A percentile compares a stretch with the other conserved stretches of the same genome.
Conservation (phyloP, 805 yeast species). For the Kuraishia piskuri region DNA sequence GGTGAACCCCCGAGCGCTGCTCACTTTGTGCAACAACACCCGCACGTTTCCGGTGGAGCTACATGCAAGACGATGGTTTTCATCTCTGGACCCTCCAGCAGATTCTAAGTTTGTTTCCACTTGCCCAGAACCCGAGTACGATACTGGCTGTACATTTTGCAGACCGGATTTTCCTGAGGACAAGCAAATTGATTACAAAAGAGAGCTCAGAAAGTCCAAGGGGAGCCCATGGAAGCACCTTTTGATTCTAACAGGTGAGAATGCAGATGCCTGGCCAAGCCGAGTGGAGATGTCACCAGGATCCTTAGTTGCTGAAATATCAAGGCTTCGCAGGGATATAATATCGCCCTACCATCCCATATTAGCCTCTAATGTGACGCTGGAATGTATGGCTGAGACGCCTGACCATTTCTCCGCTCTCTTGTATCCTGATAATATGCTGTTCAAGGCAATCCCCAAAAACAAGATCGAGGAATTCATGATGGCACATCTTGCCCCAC, state of each 20-base stretch:
- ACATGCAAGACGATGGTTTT: not conserved
- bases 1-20: not conserved
- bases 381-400: constrained; percentile 9
- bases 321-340: constrained; percentile 20
- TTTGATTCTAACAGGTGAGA: constrained; percentile 38
- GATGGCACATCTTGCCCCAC: constrained; percentile 30
- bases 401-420: constrained; percentile 22
- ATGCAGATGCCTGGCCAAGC: constrained; percentile 35
- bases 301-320: constrained; percentile 32
- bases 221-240: constrained; percentile 48
- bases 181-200: constrained; percentile 30
- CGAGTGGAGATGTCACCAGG: constrained; percentile 41
- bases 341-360: constrained; percentile 40
- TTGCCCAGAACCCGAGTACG: constrained; percentile 44
- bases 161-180: constrained; percentile 32
- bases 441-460: constrained; percentile 12
- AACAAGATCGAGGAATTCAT: constrained; percentile 26
- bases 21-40: not conserved
- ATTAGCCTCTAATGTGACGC: constrained; percentile 35
- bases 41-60: not conserved
- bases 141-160: constrained; percentile 60
- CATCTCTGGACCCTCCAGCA: not conserved
- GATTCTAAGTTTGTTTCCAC: constrained; percentile 7
- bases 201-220: constrained; percentile 37
- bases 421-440: constrained; percentile 46